These are phyloP conservation scores for Ascoidea asiatica DNA, from an alignment of 805 yeast species.

Conservation along the genomic window DNA sequence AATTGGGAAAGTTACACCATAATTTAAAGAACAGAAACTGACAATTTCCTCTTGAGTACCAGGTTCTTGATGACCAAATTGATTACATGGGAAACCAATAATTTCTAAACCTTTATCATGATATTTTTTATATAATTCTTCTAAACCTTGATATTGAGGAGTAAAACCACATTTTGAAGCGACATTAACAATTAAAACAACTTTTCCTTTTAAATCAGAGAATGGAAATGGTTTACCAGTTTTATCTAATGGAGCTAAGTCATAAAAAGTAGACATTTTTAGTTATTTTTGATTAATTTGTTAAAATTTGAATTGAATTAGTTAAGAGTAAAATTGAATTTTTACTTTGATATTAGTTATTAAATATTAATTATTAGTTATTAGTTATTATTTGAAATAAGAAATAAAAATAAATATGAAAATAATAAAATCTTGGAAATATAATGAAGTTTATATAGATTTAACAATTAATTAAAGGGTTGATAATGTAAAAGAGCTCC, in stretches of 20 bases:
- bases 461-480: no score
- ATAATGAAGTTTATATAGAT: no score
- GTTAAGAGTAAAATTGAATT: no score
- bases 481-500: no score
- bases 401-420: no score
- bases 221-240: slow-evolving; percentile 48
- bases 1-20: slow-evolving; percentile 86
- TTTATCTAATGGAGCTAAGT: slow-evolving; percentile 48
- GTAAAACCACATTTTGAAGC: slow-evolving; percentile 83
- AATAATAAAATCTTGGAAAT: no score
- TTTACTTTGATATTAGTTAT: no score
- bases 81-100: slow-evolving; percentile 84
- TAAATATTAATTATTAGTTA: no score
- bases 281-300: no score
- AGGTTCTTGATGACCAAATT: slow-evolving; percentile 75
- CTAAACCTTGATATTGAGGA: slow-evolving; percentile 66
- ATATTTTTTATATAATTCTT: slow-evolving; percentile 55
- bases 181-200: slow-evolving; percentile 71
- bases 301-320: no score
- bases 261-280: slow-evolving; percentile 53
- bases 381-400: no score
- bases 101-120: slow-evolving; percentile 52
- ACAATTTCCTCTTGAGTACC: slow-evolving; percentile 58
- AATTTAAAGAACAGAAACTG: slow-evolving; percentile 64
- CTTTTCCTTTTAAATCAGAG: slow-evolving; percentile 56